phyloP scores from a whole-genome alignment of 2,329 filamentous ascomycete genomes.

The Tolypocladium tundrense region DNA sequence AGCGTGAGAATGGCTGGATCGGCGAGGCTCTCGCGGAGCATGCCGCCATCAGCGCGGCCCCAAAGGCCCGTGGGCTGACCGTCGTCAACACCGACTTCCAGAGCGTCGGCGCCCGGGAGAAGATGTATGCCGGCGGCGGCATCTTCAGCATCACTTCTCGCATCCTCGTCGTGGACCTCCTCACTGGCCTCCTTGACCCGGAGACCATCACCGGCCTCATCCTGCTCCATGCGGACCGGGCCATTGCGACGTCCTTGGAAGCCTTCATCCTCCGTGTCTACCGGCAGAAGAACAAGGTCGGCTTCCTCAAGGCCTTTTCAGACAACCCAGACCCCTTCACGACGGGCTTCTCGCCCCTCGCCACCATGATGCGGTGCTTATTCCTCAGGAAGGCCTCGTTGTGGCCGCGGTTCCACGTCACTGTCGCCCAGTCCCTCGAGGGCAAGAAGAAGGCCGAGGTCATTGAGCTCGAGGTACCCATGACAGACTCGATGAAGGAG shows the following conservation, averaged over 20 bases:
- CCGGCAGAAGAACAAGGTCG: conserved; percentile 84
- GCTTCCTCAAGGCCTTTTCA: conserved; percentile 93
- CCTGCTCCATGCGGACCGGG: conserved; percentile 78
- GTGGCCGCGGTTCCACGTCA: conserved; percentile 89
- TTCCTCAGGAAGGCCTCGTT: conserved; percentile 82
- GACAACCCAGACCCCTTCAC: conserved; percentile 89
- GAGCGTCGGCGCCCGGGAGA: conserved; percentile 77
- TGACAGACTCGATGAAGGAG: conserved; percentile 87
- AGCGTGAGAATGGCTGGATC: conserved; percentile 93
- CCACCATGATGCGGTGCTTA: conserved; percentile 80
- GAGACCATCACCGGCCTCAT: conserved; percentile 80
- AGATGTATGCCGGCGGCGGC: conserved; percentile 81
- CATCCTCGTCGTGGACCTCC: conserved; percentile 85
- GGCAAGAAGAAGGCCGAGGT: conserved; percentile 92
- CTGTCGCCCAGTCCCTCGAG: conserved; percentile 81
- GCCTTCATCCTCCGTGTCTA: conserved; percentile 93
- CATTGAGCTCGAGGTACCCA: conserved; percentile 89
- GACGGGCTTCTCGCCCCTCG: conserved; percentile 75
- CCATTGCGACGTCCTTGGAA: conserved; percentile 79
- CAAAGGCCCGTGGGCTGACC: conserved; percentile 73
- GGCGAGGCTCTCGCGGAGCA: conserved; percentile 94
- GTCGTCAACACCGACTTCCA: conserved; percentile 93
- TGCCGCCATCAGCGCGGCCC: conserved; percentile 76
- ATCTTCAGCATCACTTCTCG: conserved; percentile 94
- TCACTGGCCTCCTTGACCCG: conserved; percentile 73